Evolutionary conservation across 2,329 filamentous ascomycete genomes (phyloP), one percentile per base, ranked within the genome.

Genomic region (Leptographium radiaticola): DNA sequence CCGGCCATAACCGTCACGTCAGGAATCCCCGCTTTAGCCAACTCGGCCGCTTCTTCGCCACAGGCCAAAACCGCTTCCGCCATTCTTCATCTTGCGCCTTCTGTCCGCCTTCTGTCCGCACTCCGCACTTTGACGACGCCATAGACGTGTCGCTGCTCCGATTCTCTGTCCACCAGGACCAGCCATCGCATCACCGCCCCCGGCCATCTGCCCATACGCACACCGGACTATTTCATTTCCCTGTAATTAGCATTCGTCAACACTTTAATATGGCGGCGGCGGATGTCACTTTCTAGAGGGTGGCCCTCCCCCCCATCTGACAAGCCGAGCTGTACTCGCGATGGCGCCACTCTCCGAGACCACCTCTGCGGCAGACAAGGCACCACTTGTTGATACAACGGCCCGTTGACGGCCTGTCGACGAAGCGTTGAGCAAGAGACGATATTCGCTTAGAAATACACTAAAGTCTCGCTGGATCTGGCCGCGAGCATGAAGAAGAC

Each of bases 291-390:
- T 73, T 73, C 59, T 79, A 76, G 72, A 76, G 75, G 74, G 75
- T 77, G 74, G 75, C 67, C 65, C 20, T 64, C 54, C 12, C 30
- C 15, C 36, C 70, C 65, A 63, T 61, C 68, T 65, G 67, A 66
- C 65, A 65, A 64, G 62, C 59, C 55, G 56, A 53, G 53, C 53
- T 64, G 63, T 63, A 62, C 68, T 72, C 69, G 69, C 70, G 66
- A 80, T 79, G 77, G 76, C 70, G 75, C 73, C 75, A 75, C 74
- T 74, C 73, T 77, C 74, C 65, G 66, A 67, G 69, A 70, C 64
- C 65, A 67, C 62, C 64, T 63, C 56, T 25, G 25, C 25, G 25
- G 25, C 25, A 25, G 25, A 25, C 25, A 25, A 25, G 25, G 25
- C 25, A 25, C 25, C 25, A 25, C 25, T 25, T 25, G 25, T 25